These are phyloP conservation scores for Aspergillus ruber DNA, from an alignment of 2,329 filamentous ascomycete species.

Conservation along the genomic window DNA sequence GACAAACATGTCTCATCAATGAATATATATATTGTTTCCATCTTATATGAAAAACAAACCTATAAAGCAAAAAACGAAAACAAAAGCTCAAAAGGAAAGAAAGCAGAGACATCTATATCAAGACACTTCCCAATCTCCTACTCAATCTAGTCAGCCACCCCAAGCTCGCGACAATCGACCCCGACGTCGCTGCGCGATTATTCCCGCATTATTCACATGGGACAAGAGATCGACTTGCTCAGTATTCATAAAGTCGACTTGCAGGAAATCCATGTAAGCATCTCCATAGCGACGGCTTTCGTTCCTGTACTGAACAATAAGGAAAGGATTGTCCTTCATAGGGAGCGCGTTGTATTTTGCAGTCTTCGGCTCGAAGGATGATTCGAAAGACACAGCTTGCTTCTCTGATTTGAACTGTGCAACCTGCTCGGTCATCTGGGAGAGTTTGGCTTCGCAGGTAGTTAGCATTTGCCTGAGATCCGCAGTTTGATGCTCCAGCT, in stretches of 20 bases:
- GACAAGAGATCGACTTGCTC: background rate
- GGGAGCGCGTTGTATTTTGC: no score
- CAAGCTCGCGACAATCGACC: background rate
- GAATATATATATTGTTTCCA: no score
- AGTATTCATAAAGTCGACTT: background rate
- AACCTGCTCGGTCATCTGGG: background rate
- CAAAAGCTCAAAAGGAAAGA: no score
- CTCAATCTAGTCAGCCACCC: background rate
- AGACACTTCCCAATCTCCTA: background rate
- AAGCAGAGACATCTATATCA: background rate
- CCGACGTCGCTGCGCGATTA: background rate
- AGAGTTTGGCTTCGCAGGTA: background rate
- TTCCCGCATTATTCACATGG: background rate
- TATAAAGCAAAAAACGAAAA: no score
- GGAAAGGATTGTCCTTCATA: background rate
- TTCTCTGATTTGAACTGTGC: background rate
- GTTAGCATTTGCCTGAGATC: background rate
- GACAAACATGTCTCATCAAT: no score
- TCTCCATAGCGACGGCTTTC: background rate
- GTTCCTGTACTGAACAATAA: background rate
- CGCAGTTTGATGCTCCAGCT: background rate
- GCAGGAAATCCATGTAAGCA: background rate
- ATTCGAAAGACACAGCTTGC: background rate
- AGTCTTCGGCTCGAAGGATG: background rate
- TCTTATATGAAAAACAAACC: no score